Conservation (phyloP, 768 basidiomycete genomes). For the Lentinula sp. region DNA sequence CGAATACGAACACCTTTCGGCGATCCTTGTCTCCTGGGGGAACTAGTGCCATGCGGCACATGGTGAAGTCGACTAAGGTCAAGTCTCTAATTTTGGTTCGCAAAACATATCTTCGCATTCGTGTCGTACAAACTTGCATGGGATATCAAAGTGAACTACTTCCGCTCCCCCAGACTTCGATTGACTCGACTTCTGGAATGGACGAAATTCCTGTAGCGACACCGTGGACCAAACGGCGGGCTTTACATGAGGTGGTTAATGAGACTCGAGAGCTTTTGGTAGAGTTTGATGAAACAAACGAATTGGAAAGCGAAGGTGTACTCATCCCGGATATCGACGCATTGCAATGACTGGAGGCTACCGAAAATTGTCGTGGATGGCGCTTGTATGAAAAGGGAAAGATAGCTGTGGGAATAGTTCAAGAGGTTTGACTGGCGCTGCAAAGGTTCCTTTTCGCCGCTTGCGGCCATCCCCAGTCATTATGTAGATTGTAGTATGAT, state of each 20-base stretch:
- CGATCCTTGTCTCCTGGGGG: conserved; percentile 14
- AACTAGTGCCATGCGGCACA: conserved; percentile 14
- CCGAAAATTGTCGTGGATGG: no score
- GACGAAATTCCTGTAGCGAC: conserved; percentile 26
- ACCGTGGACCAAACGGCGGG: conserved; percentile 51
- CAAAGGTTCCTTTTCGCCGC: no score
- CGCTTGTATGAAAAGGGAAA: no score
- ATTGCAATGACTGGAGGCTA: not conserved
- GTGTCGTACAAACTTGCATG: conserved; percentile 56
- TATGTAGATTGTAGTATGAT: not conserved
- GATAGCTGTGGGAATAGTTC: no score
- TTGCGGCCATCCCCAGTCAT: no score
- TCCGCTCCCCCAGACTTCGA: conserved; percentile 26
- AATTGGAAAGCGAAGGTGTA: conserved; percentile 22
- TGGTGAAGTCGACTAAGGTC: conserved; percentile 37
- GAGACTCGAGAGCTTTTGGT: conserved; percentile 55
- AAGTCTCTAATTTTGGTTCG: conserved; percentile 46
- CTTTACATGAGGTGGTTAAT: conserved; percentile 41
- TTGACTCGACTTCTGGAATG: conserved; percentile 19
- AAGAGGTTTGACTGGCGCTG: no score
- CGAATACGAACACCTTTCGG: conserved; percentile 17
- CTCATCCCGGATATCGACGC: conserved; percentile 20
- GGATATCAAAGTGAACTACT: conserved; percentile 52
- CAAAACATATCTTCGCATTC: conserved; percentile 55
- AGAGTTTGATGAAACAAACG: conserved; percentile 44